phyloP scores from a whole-genome alignment of 805 yeast species.

The Schizosaccharomyces japonicus region DNA sequence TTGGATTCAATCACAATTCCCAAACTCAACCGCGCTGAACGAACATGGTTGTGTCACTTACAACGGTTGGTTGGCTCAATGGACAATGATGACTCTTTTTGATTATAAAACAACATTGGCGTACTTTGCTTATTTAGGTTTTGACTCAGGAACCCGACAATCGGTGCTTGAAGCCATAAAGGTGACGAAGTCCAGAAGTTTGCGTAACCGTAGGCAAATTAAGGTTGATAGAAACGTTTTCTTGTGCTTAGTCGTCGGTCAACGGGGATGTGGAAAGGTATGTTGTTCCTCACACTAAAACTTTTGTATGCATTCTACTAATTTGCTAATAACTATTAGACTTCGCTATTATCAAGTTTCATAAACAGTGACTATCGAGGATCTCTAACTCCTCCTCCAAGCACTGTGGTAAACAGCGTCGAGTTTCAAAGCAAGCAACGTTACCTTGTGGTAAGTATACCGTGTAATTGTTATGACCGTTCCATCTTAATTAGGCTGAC shows the following conservation, averaged over 20 bases:
- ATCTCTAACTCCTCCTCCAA: constrained; percentile 47
- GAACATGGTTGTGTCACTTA: constrained; percentile 73
- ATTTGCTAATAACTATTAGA: constrained; percentile 11
- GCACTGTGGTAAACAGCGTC: constrained; percentile 71
- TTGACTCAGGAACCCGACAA: constrained; percentile 22
- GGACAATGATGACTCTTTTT: constrained; percentile 87
- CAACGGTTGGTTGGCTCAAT: constrained; percentile 97
- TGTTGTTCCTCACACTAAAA: not conserved
- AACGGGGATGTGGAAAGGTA: constrained; percentile 57
- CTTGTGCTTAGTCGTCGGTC: constrained; percentile 72
- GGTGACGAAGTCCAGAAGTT: constrained; percentile 59
- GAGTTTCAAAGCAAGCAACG: constrained; percentile 86
- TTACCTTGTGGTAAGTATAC: constrained; percentile 32
- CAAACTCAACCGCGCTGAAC: constrained; percentile 67
- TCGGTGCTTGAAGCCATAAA: constrained; percentile 32
- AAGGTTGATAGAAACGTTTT: constrained; percentile 68
- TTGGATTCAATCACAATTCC: constrained; percentile 74
- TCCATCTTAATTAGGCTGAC: not conserved
- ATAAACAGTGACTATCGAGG: constrained; percentile 29
- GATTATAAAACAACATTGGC: constrained; percentile 68
- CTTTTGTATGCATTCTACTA: not conserved
- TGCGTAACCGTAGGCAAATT: constrained; percentile 34
- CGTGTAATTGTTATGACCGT: constrained; percentile 1
- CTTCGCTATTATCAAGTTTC: constrained; percentile 34
- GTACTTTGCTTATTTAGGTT: constrained; percentile 75